Evolutionary conservation across 2,329 filamentous ascomycete species (phyloP).

Genomic region (Aspergillus chevalieri): DNA sequence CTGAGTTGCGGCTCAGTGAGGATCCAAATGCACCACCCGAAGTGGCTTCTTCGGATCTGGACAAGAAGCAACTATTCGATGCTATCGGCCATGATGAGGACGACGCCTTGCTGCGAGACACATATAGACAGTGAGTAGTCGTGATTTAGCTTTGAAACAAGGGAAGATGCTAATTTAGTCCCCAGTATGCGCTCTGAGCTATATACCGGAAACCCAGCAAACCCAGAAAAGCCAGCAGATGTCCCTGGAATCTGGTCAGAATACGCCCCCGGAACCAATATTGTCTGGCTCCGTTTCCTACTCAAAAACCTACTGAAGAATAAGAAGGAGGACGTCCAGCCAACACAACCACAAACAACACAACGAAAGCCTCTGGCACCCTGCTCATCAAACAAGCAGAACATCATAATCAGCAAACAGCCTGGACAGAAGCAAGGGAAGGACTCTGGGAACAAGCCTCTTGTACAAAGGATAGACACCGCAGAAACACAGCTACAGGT

Average conservation of each 20-base stretch:
- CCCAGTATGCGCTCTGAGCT: slow-evolving; percentile 36
- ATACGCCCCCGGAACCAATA: slow-evolving; percentile 56
- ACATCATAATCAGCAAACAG: slow-evolving; percentile 6
- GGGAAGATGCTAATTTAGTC: background rate
- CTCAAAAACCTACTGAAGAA: slow-evolving; percentile 50
- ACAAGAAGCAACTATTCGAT: slow-evolving; percentile 40
- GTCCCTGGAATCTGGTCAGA: slow-evolving; percentile 45
- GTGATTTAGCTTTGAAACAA: background rate
- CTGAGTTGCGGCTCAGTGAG: slow-evolving; percentile 37
- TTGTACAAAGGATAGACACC: slow-evolving; percentile 6
- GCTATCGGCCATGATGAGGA: slow-evolving; percentile 37
- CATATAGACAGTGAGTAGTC: slow-evolving; percentile 35
- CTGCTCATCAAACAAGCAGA: slow-evolving; percentile 26
- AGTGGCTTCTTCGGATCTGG: slow-evolving; percentile 37
- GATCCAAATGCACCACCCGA: slow-evolving; percentile 20
- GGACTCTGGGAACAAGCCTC: background rate
- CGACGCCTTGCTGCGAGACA: slow-evolving; percentile 34
- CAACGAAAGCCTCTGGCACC: slow-evolving; percentile 26
- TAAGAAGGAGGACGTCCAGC: slow-evolving; percentile 15
- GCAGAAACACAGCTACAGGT: slow-evolving; percentile 13
- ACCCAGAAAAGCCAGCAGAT: slow-evolving; percentile 27
- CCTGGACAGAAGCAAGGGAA: slow-evolving; percentile 2
- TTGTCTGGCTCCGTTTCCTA: slow-evolving; percentile 59
- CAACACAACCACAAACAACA: slow-evolving; percentile 2
- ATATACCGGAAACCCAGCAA: slow-evolving; percentile 40